These are phyloP conservation scores for Hymenoscyphus infarciens DNA, from an alignment of 2,329 filamentous ascomycete genomes.

Conservation along the genomic window DNA sequence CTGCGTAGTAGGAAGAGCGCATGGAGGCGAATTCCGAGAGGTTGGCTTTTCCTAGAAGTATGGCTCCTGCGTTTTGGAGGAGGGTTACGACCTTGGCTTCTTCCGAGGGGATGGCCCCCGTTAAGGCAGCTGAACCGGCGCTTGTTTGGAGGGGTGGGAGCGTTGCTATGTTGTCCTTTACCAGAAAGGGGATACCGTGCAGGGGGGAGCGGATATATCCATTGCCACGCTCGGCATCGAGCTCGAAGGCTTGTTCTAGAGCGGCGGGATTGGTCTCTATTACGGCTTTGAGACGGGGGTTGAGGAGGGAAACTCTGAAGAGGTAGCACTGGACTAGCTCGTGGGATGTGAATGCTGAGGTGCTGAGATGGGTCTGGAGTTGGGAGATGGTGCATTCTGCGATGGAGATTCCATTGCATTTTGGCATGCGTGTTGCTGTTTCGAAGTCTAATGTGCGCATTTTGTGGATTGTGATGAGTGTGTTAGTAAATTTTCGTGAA, in stretches of 20 bases:
- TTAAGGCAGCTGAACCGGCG: slow-evolving; percentile 63
- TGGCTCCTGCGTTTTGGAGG: slow-evolving; percentile 57
- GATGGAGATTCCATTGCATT: slow-evolving; percentile 56
- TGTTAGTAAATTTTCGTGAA: too few species aligned
- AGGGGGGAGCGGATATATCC: slow-evolving; percentile 61
- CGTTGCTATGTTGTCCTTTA: slow-evolving; percentile 71
- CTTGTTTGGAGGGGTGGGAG: slow-evolving; percentile 72
- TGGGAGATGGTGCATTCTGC: slow-evolving; percentile 69
- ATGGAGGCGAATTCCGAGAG: slow-evolving; percentile 74
- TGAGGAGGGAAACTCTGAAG: slow-evolving; percentile 45
- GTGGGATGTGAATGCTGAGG: slow-evolving; percentile 47
- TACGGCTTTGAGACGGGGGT: slow-evolving; percentile 64
- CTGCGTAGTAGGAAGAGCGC: slow-evolving; percentile 63
- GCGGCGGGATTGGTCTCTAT: slow-evolving; percentile 67
- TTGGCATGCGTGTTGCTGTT: slow-evolving; percentile 44
- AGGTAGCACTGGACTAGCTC: slow-evolving; percentile 62
- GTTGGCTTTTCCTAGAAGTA: slow-evolving; percentile 68
- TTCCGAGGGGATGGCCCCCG: slow-evolving; percentile 63
- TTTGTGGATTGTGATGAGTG: background rate
- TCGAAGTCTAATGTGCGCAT: background rate
- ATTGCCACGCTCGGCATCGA: slow-evolving; percentile 56
- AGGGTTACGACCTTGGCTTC: slow-evolving; percentile 62
- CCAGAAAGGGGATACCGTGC: slow-evolving; percentile 71
- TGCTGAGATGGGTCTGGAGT: slow-evolving; percentile 46
- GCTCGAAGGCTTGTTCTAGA: slow-evolving; percentile 54